Evolutionary conservation across 768 basidiomycete genomes (phyloP).

Genomic region (Termitomyces sp.): DNA sequence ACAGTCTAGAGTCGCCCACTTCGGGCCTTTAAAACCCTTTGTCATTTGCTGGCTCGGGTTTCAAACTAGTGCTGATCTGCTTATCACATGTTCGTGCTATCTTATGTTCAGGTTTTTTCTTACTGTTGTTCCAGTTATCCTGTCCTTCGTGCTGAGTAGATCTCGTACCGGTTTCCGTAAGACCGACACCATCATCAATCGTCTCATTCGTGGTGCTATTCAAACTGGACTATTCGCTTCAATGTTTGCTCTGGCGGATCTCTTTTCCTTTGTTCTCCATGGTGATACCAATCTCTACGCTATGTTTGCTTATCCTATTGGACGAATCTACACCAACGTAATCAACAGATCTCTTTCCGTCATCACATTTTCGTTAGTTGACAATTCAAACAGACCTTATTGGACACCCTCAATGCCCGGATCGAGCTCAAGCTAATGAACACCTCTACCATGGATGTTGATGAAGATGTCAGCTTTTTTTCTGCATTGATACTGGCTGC

Average conservation of each 20-base stretch:
- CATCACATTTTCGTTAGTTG: neutral
- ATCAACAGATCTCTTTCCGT: constrained; percentile 4
- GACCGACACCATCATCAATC: constrained; percentile 48
- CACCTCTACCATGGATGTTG: constrained; percentile 20
- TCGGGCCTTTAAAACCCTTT: constrained; percentile 31
- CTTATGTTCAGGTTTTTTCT: neutral
- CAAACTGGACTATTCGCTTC: constrained; percentile 50
- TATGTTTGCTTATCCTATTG: constrained; percentile 21
- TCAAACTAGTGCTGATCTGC: constrained; percentile 36
- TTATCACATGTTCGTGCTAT: constrained; percentile 35
- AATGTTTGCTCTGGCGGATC: constrained; percentile 43
- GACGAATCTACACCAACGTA: constrained; percentile 38
- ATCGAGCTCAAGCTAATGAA: constrained; percentile 24
- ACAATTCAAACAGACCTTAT: constrained; percentile 26
- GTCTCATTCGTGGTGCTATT: constrained; percentile 47
- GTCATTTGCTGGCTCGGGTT: constrained; percentile 42
- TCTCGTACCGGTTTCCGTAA: constrained; percentile 45
- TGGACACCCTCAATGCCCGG: constrained; percentile 38
- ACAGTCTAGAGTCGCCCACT: constrained; percentile 30
- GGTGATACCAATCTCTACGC: constrained; percentile 24
- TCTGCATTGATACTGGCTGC: neutral
- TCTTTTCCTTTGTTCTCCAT: constrained; percentile 33
- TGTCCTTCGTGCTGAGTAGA: constrained; percentile 28
- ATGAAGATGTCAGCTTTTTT: constrained; percentile 17
- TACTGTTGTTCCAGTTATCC: constrained; percentile 13